These are phyloP conservation scores for Detonula confervacea DNA, from an alignment of 352 stramenopile genomes.

Conservation along the genomic window DNA sequence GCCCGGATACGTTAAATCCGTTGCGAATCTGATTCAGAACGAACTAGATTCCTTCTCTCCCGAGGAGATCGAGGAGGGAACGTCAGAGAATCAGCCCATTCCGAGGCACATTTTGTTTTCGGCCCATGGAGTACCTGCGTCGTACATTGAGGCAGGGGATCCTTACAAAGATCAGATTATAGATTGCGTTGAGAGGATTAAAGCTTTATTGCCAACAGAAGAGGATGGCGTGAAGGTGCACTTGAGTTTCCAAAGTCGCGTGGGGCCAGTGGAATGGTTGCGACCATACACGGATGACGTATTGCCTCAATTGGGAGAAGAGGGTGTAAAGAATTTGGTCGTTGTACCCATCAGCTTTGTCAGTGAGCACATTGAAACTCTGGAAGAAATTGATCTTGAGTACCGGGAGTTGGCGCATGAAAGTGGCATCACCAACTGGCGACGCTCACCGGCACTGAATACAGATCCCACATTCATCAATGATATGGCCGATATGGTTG, in stretches of 20 bases:
- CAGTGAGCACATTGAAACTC: conserved; percentile 98
- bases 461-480: conserved; percentile 94
- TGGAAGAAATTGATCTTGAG: conserved; percentile 99
- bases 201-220: conserved; percentile 68
- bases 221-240: conserved; percentile 78
- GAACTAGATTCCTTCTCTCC: conserved; percentile 92
- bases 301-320: conserved; percentile 90
- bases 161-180: conserved; percentile 89
- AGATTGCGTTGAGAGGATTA: conserved; percentile 86
- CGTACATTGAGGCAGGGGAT: conserved; percentile 89
- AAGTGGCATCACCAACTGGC: conserved; percentile 94
- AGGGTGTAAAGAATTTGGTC: conserved; percentile 95
- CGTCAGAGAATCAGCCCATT: conserved; percentile 47
- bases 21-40: conserved; percentile 91
- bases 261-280: conserved; percentile 98
- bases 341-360: conserved; percentile 99
- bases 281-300: conserved; percentile 96
- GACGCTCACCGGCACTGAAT: conserved; percentile 95
- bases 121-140: conserved; percentile 88
- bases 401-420: conserved; percentile 96
- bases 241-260: conserved; percentile 95
- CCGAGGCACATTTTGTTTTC: conserved; percentile 86
- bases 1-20: conserved; percentile 93
- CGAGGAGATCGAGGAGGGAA: conserved; percentile 86
- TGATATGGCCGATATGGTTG: conserved; percentile 97